These are phyloP conservation scores for Suillus alpinus DNA, from an alignment of 768 basidiomycete genomes.

Conservation along the genomic window DNA sequence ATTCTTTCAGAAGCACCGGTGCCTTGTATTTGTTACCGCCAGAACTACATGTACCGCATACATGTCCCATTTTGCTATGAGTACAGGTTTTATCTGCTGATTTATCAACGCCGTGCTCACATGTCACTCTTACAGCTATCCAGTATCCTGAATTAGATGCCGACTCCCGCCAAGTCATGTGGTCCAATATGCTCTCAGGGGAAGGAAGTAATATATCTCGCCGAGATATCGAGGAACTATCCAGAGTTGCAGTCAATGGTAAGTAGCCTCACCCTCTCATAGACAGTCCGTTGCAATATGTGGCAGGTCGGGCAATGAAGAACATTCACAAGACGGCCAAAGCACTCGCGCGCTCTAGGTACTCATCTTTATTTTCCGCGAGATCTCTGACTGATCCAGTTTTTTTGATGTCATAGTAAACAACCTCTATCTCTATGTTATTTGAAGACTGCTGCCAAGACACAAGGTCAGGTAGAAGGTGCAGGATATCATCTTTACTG, in stretches of 20 bases:
- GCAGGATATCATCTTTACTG: constrained; percentile 5
- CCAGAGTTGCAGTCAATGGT: neutral
- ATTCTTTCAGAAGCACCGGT: constrained; percentile 1
- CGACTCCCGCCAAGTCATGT: neutral
- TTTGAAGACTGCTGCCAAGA: neutral
- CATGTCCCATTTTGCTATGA: neutral
- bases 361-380: neutral
- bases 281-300: neutral
- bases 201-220: neutral
- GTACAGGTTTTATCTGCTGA: neutral
- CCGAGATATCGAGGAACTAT: neutral
- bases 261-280: neutral
- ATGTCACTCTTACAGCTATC: neutral
- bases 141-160: neutral
- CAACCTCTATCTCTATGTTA: neutral
- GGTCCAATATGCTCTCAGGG: neutral
- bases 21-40: neutral
- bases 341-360: neutral
- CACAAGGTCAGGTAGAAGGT: neutral
- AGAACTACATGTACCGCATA: neutral
- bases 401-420: neutral
- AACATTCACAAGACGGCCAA: neutral
- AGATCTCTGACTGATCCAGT: neutral
- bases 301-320: constrained; percentile 1
- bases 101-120: neutral